Evolutionary conservation across 2,329 filamentous ascomycete genomes (phyloP), one percentile per base, ranked within the genome.

Genomic region (Onygenales sp.): DNA sequence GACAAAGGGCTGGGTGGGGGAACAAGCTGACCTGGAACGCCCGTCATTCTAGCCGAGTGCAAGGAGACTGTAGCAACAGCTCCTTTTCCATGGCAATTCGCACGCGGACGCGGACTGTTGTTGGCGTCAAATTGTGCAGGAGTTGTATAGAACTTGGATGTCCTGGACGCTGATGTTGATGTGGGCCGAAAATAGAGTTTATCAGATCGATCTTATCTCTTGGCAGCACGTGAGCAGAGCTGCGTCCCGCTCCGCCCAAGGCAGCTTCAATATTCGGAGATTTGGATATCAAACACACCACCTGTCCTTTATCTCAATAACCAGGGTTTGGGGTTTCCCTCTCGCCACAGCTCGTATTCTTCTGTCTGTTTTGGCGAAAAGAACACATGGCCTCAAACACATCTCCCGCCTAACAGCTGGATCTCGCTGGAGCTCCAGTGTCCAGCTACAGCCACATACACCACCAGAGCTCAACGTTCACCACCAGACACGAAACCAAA

Each of bases 181-280:
- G 44, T 14, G 27, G 13, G 42, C 42, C 6, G 42, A 46, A 46
- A 46, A 10, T 46, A 13, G 17, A 14, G 34, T 39, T 56, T 59
- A 59, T 59, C 57, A 54, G 57, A 59, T 59, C 46, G 47, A 59
- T 57, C 57, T 59, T 56, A 59, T 59, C 57, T 51, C 53, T 47
- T 53, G 50, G 49, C 47, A 13, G 17, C 17, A 39, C 11, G 32
- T 11, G 36, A 10, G 36, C 21, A 32, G 37, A 14, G 32, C 37
- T n/a, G 21, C 27, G 21, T 37, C 1, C 9, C 36, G 17, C 14
- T 17, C 42, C 9, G 42, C 42, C 27, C 9, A 3, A 27, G 21
- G 21, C 17, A 17, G 17, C 21, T 27, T 27, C 21, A 27, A 3
- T 27, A 3, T 27, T 27, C 5, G 21, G 21, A 27, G 3, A 27